Conservation (phyloP, 192 early-diverging fungal species). For the Entomortierella beljakovae region DNA sequence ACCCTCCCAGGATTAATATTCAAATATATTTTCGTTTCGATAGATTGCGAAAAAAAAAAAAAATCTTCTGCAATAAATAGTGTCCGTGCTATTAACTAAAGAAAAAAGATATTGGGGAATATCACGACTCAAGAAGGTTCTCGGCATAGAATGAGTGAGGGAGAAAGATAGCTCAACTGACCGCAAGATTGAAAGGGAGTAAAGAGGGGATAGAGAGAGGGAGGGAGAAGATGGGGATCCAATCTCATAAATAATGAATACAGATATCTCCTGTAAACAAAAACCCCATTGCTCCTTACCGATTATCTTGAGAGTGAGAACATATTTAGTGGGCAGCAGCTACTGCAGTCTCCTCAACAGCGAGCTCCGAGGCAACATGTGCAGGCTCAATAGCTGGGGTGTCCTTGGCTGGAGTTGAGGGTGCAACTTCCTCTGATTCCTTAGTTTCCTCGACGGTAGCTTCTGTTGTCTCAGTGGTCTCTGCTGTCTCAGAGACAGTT, state of each 20-base stretch:
- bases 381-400: conserved; percentile 18
- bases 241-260: background rate
- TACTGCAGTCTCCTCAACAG: conserved; percentile 34
- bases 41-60: too few species aligned
- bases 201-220: background rate
- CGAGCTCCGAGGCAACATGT: conserved; percentile 14
- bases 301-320: background rate
- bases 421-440: conserved; percentile 6
- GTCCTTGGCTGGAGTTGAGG: conserved; percentile 14
- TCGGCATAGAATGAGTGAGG: background rate
- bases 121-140: too few species aligned
- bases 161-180: background rate
- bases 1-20: too few species aligned
- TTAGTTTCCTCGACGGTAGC: background rate
- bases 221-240: background rate
- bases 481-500: conserved; percentile 2
- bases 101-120: too few species aligned
- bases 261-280: background rate
- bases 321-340: conserved; percentile 21
- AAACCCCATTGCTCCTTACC: background rate
- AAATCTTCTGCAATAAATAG: too few species aligned
- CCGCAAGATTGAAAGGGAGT: background rate
- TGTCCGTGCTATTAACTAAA: too few species aligned
- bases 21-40: too few species aligned
- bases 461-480: conserved; percentile 6